Conservation (phyloP, 495 filamentous ascomycete species). For the Hypoxylon cercidicola region DNA sequence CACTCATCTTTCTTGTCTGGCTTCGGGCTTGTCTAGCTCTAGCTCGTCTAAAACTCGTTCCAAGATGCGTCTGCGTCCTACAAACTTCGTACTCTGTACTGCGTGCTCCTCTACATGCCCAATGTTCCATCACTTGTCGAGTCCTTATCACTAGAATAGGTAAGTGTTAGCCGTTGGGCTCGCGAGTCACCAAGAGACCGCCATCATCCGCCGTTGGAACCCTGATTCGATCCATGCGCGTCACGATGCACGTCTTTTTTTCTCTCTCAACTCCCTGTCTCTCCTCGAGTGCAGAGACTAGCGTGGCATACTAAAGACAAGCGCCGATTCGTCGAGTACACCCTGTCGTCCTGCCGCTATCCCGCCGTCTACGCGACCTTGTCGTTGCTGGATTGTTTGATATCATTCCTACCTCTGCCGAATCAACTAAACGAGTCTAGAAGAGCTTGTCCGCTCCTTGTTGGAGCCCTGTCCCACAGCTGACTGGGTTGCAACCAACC, state of each 20-base stretch:
- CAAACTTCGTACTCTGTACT: conserved; percentile 10
- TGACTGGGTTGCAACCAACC: conserved; percentile 30
- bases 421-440: conserved; percentile 21
- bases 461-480: conserved; percentile 25
- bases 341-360: conserved; percentile 27
- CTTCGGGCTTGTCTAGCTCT: too few species aligned
- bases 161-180: conserved; percentile 28
- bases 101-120: conserved; percentile 19
- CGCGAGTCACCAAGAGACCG: conserved; percentile 8
- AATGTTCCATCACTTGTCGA: conserved; percentile 18
- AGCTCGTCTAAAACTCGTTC: too few species aligned
- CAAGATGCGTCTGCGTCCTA: too few species aligned
- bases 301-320: conserved; percentile 28
- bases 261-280: conserved; percentile 27
- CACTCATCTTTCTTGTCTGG: too few species aligned
- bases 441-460: conserved; percentile 32
- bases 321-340: conserved; percentile 35
- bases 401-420: conserved; percentile 22
- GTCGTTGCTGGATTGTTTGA: conserved; percentile 21
- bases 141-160: conserved; percentile 8
- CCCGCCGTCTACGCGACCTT: conserved; percentile 29
- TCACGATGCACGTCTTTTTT: conserved; percentile 35
- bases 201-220: conserved; percentile 15
- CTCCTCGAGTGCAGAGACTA: conserved; percentile 31
- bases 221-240: conserved; percentile 39